Evolutionary conservation across 2,329 filamentous ascomycete species (phyloP).

Genomic region (Fusarium praegraminearum): DNA sequence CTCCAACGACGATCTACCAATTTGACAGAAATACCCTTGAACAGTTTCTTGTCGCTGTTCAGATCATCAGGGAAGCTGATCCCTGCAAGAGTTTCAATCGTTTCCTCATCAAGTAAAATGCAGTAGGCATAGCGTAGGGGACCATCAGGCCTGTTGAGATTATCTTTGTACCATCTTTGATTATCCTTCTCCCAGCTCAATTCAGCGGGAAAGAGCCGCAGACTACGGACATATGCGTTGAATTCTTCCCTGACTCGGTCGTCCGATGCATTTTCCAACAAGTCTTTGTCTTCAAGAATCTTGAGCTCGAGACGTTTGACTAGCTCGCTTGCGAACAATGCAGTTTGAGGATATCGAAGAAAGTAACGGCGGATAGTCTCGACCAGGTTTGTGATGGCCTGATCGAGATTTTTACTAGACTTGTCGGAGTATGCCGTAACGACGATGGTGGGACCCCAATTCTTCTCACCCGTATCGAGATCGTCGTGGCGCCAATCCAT

Average conservation of each 20-base stretch:
- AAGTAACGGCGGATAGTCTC: conserved; percentile 14
- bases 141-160: conserved; percentile 11
- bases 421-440: conserved; percentile 17
- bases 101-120: conserved; percentile 5
- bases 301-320: conserved; percentile 16
- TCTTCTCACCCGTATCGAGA: not conserved
- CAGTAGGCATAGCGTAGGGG: conserved; percentile 4
- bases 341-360: not conserved
- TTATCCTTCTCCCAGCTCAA: not conserved
- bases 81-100: not conserved
- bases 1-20: conserved; percentile 11
- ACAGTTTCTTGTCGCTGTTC: not conserved
- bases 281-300: conserved; percentile 7
- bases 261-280: conserved; percentile 23
- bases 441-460: conserved; percentile 7
- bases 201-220: conserved; percentile 2
- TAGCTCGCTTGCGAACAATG: not conserved
- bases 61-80: not conserved
- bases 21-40: conserved; percentile 5
- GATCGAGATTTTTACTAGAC: not conserved
- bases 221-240: conserved; percentile 16
- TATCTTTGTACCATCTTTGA: not conserved
- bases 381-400: conserved; percentile 5
- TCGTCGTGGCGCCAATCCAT: not conserved
- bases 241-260: conserved; percentile 33